A percentile compares a stretch with the other conserved stretches of the same genome.
These are phyloP conservation scores for Calonectria hongkongensis DNA, from an alignment of 2,329 filamentous ascomycete genomes.

Conservation along the genomic window DNA sequence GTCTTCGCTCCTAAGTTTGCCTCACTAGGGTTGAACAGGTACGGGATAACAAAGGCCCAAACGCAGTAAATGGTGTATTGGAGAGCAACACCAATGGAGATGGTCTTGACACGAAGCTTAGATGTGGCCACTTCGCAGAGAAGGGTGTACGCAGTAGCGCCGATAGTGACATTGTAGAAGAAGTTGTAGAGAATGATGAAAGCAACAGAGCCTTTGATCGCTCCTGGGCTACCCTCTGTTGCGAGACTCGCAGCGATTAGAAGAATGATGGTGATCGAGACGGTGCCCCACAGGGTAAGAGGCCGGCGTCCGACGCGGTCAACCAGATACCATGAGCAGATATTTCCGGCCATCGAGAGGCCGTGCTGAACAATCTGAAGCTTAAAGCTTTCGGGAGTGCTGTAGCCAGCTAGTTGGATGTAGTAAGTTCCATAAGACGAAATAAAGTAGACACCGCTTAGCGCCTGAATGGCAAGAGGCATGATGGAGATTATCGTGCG, in stretches of 20 bases:
- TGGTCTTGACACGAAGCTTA: constrained; percentile 63
- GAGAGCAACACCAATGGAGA: constrained; percentile 48
- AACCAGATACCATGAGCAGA: constrained; percentile 62
- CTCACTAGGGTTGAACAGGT: constrained; percentile 43
- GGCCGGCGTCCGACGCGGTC: constrained; percentile 60
- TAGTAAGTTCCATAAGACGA: constrained; percentile 64
- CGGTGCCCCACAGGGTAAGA: constrained; percentile 60
- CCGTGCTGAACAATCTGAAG: constrained; percentile 64
- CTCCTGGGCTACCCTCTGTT: constrained; percentile 33
- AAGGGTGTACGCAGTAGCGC: constrained; percentile 61
- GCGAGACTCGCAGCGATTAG: constrained; percentile 61
- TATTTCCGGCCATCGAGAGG: constrained; percentile 62
- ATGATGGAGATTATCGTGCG: constrained; percentile 63
- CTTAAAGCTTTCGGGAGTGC: constrained; percentile 59
- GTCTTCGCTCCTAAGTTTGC: constrained; percentile 43
- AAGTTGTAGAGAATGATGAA: constrained; percentile 64
- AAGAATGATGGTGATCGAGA: constrained; percentile 59
- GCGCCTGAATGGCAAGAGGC: constrained; percentile 59
- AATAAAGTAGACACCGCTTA: constrained; percentile 60
- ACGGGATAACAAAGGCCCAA: constrained; percentile 43
- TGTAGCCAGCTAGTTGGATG: constrained; percentile 64
- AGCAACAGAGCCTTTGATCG: constrained; percentile 56
- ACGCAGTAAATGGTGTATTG: constrained; percentile 41
- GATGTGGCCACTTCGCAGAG: constrained; percentile 62
- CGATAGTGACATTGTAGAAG: constrained; percentile 64